Conservation (phyloP, 768 basidiomycete genomes). For the Mycena galericulata region DNA sequence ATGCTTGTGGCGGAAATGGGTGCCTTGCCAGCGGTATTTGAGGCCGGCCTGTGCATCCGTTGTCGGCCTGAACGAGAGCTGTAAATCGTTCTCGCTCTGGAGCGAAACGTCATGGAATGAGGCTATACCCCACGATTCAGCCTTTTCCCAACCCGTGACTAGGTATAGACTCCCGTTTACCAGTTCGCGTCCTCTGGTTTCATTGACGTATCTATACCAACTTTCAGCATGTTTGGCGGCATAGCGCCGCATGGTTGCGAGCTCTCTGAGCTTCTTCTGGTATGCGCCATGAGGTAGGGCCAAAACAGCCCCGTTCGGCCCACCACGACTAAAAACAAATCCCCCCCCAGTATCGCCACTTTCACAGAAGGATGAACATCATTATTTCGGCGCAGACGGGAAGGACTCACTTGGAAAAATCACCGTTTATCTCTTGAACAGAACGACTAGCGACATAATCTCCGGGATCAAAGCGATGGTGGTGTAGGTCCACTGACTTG, state of each 20-base stretch:
- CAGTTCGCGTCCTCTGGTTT: slow-evolving; percentile 15
- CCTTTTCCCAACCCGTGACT: slow-evolving; percentile 36
- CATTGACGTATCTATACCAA: slow-evolving; percentile 34
- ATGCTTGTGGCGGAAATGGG: background rate
- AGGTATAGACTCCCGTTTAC: slow-evolving; percentile 34
- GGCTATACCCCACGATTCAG: slow-evolving; percentile 30
- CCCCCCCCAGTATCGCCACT: background rate
- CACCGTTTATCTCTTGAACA: background rate
- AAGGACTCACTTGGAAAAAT: background rate
- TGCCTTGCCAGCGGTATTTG: slow-evolving; percentile 3
- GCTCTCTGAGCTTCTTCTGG: slow-evolving; percentile 3
- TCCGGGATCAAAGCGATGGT: background rate
- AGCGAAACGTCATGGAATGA: background rate
- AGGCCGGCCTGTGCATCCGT: background rate
- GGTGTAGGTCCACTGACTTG: background rate
- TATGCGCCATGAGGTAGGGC: slow-evolving; percentile 31
- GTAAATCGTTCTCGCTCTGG: background rate
- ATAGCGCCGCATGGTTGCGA: slow-evolving; percentile 23
- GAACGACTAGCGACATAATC: background rate
- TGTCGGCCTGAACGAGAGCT: slow-evolving; percentile 12
- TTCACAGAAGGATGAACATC: too few species aligned
- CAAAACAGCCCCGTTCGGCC: slow-evolving; percentile 30
- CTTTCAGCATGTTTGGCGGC: slow-evolving; percentile 26
- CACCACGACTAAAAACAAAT: slow-evolving; percentile 16
- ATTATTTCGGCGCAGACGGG: too few species aligned